phyloP scores from a whole-genome alignment of 2,329 filamentous ascomycete species.

The Talaromyces marneffei region DNA sequence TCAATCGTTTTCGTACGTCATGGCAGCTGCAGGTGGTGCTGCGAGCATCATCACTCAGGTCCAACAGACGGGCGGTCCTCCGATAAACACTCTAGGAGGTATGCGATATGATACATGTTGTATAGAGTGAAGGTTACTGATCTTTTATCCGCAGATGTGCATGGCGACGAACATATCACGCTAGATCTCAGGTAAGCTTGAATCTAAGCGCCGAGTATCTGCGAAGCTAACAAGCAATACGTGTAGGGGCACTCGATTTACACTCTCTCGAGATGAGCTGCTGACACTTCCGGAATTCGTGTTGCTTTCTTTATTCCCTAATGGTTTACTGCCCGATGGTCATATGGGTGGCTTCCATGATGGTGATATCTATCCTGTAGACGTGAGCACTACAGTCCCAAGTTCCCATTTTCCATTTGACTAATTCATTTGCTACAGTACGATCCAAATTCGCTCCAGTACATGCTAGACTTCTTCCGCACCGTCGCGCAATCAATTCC shows the following conservation, averaged over 20 bases:
- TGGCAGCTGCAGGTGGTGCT: conserved; percentile 94
- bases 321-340: conserved; percentile 94
- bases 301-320: conserved; percentile 92
- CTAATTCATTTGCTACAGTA: conserved; percentile 56
- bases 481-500: conserved; percentile 89
- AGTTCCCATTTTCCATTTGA: not conserved
- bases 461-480: conserved; percentile 99
- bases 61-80: conserved; percentile 78
- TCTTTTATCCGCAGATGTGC: conserved; percentile 54
- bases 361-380: conserved; percentile 90
- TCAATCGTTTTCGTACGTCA: conserved; percentile 88
- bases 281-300: conserved; percentile 96
- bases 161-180: conserved; percentile 87
- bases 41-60: conserved; percentile 99
- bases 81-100: conserved; percentile 86
- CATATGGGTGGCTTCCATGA: conserved; percentile 92
- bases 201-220: not conserved
- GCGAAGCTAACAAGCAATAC: not conserved
- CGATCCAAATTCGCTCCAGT: conserved; percentile 90
- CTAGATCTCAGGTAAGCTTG: conserved; percentile 77
- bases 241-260: conserved; percentile 80
- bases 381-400: conserved; percentile 59
- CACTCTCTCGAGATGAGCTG: conserved; percentile 88
- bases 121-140: conserved; percentile 13
- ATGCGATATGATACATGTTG: conserved; percentile 29